Conservation (phyloP, 2,329 filamentous ascomycete genomes). For the Diaporthe destruens region DNA sequence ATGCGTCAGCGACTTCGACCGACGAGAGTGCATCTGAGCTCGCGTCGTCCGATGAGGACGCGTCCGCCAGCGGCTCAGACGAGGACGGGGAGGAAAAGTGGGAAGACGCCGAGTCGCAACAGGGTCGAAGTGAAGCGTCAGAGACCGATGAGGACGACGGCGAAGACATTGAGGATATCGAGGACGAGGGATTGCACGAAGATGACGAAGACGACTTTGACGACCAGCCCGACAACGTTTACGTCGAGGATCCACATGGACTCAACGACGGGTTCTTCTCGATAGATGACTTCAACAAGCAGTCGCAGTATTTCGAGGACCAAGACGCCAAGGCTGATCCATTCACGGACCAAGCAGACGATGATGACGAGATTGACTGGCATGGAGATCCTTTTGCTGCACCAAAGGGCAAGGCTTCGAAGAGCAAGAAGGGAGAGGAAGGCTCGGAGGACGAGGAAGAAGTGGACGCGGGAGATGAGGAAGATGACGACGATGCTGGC, state of each 20-base stretch:
- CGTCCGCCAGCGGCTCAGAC: conserved; percentile 47
- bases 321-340: conserved; percentile 84
- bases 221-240: conserved; percentile 65
- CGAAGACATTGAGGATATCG: conserved; percentile 49
- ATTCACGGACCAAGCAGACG: conserved; percentile 79
- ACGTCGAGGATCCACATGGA: conserved; percentile 80
- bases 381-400: conserved; percentile 76
- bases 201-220: conserved; percentile 58
- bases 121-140: conserved; percentile 46
- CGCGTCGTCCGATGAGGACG: conserved; percentile 42
- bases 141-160: conserved; percentile 49
- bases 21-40: conserved; percentile 56
- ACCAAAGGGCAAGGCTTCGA: conserved; percentile 44
- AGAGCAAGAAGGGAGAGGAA: conserved; percentile 45
- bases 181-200: conserved; percentile 46
- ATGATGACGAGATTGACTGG: conserved; percentile 92
- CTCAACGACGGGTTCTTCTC: conserved; percentile 99
- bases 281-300: conserved; percentile 96
- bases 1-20: conserved; percentile 48
- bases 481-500: conserved; percentile 79
- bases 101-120: conserved; percentile 49
- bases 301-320: conserved; percentile 89
- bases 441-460: conserved; percentile 49
- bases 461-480: conserved; percentile 63
- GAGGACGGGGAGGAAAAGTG: conserved; percentile 55